phyloP scores from a whole-genome alignment of 2,329 filamentous ascomycete genomes.

The Fusarium sp. region DNA sequence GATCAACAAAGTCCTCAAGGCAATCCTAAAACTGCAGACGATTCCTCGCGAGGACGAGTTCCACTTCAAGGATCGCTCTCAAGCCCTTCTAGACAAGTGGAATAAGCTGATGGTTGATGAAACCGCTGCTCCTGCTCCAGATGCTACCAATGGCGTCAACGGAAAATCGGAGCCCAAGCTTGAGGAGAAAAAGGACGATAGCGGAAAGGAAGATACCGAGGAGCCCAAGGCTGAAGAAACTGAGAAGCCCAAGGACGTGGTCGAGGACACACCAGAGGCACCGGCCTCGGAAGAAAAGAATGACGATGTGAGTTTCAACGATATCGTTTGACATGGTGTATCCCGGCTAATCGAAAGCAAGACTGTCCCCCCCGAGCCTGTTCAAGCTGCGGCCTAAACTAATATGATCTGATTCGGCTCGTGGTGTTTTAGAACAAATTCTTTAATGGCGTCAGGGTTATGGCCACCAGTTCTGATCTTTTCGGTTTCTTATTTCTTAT shows the following conservation, averaged over 20 bases:
- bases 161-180: slow-evolving; percentile 52
- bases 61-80: slow-evolving; percentile 85
- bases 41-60: slow-evolving; percentile 92
- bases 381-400: slow-evolving; percentile 51
- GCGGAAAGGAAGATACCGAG: slow-evolving; percentile 52
- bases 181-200: slow-evolving; percentile 55
- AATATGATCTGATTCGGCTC: slow-evolving; percentile 18
- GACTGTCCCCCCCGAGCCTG: slow-evolving; percentile 46
- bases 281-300: slow-evolving; percentile 38
- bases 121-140: slow-evolving; percentile 51
- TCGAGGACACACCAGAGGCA: slow-evolving; percentile 32
- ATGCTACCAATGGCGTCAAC: slow-evolving; percentile 59
- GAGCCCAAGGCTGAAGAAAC: slow-evolving; percentile 50
- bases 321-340: background rate
- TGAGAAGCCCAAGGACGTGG: slow-evolving; percentile 39
- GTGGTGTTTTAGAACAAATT: slow-evolving; percentile 39
- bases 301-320: slow-evolving; percentile 49
- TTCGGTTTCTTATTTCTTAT: slow-evolving; percentile 30
- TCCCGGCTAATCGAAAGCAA: slow-evolving; percentile 26
- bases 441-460: slow-evolving; percentile 44
- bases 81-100: slow-evolving; percentile 86
- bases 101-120: slow-evolving; percentile 79
- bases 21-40: slow-evolving; percentile 83
- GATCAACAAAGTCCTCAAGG: slow-evolving; percentile 98
- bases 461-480: slow-evolving; percentile 39